A percentile compares a stretch with the other conserved stretches of the same genome.
Conservation (phyloP, 768 basidiomycete genomes). For the Psilocybe cubensis region DNA sequence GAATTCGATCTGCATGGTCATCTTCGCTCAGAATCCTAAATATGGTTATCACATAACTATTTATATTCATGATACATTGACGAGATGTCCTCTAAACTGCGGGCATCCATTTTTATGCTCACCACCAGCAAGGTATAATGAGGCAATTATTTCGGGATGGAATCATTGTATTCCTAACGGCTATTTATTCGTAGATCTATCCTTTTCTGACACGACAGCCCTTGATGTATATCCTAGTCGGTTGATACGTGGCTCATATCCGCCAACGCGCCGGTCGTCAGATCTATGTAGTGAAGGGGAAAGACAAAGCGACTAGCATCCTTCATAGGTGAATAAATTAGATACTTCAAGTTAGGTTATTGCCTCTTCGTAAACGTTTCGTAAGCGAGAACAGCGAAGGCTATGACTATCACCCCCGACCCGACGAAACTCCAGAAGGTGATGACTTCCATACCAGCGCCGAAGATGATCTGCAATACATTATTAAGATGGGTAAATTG, state of each 20-base stretch:
- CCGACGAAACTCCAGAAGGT: constrained; percentile 78
- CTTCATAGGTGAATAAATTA: background rate
- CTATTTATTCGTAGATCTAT: background rate
- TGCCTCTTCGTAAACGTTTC: constrained; percentile 57
- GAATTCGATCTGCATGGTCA: background rate
- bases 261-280: too few species aligned
- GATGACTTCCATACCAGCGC: constrained; percentile 60
- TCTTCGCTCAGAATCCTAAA: background rate
- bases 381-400: constrained; percentile 79
- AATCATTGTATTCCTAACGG: background rate
- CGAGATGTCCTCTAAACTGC: too few species aligned
- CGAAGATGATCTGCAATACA: constrained; percentile 55
- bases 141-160: background rate
- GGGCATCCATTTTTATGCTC: background rate
- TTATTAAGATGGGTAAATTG: background rate
- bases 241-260: too few species aligned
- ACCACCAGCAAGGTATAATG: background rate
- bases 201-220: too few species aligned
- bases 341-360: constrained; percentile 19
- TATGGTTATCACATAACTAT: background rate
- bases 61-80: background rate
- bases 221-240: too few species aligned
- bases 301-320: background rate
- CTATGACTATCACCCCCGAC: constrained; percentile 76
- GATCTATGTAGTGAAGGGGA: background rate